Evolutionary conservation across 768 basidiomycete genomes (phyloP), one percentile per base, ranked within the genome.

Genomic region (Sistotremastrum suecicum): DNA sequence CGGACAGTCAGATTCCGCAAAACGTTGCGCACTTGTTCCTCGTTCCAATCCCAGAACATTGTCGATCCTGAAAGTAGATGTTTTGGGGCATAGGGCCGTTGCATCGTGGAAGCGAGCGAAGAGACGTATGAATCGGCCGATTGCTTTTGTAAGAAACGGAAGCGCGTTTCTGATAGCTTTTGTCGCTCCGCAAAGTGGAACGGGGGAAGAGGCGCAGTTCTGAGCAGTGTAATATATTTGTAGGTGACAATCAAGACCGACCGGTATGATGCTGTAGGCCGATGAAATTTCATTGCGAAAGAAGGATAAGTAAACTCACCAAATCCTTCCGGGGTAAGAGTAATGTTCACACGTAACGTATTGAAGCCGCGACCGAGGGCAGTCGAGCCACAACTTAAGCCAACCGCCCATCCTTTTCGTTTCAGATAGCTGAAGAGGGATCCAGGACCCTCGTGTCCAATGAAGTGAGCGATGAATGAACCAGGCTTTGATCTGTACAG

Each of bases 371-470:
- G 74, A 12, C 74, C 86, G 5, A 87, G 71, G 34, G 69, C 65
- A 53, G 83, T 81, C 3, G 75, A 69, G 1, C 83, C 88, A 39
- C 78, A 70, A 45, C 71, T 76, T 42, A 98, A 66, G 8, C 69
- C 68, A 31, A 80, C 88, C 35, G 84, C 72, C 89, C 90, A 94
- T 2, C 88, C 86, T 56, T 82, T 83, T 50, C 71, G 69, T 65
- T 94, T 98, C 47, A 99, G 70, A 59, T 90, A 89, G 1, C 90
- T 87, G 54, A 86, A 73, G 32, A 98, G 64, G 1, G 94, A 97
- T 1, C 94, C 94, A 34, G 82, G 78, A 1, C 91, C 91, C 63
- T 97, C 91, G 57, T 97, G 89, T 0, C 91, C 91, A 33, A 90
- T 63, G 56, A 94, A 79, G 57, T 91, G 85, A 3, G 77, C 70